Conservation (phyloP, 176 grass and related monocot species). For the Echinochloa phyllopogon region DNA sequence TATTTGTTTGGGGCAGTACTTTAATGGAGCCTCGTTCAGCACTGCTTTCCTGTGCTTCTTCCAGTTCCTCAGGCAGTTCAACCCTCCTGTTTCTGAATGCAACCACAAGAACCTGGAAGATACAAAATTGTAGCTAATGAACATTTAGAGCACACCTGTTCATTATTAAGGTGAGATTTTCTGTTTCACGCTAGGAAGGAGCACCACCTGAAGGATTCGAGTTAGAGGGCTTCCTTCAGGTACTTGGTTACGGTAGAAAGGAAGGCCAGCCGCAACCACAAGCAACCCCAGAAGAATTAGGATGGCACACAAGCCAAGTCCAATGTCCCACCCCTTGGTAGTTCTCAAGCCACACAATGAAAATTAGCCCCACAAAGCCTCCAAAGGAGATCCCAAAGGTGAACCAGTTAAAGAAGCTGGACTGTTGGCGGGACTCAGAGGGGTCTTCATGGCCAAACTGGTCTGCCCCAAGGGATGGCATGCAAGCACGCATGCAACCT, state of each 20-base stretch:
- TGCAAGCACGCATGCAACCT: slow-evolving; percentile 54
- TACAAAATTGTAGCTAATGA: background rate
- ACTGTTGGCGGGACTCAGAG: slow-evolving; percentile 42
- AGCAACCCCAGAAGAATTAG: slow-evolving; percentile 55
- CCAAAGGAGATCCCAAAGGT: slow-evolving; percentile 62
- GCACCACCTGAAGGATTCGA: slow-evolving; percentile 55
- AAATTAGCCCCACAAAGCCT: slow-evolving; percentile 54
- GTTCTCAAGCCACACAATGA: slow-evolving; percentile 70
- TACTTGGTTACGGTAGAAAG: slow-evolving; percentile 64
- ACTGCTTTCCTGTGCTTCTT: slow-evolving; percentile 34
- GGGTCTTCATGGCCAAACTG: slow-evolving; percentile 67
- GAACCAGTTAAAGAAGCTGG: slow-evolving; percentile 71
- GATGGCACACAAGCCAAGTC: slow-evolving; percentile 47
- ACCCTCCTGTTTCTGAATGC: slow-evolving; percentile 70
- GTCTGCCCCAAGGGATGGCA: slow-evolving; percentile 66
- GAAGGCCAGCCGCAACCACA: slow-evolving; percentile 39
- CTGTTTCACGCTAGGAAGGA: background rate
- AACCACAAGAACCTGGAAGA: slow-evolving; percentile 68
- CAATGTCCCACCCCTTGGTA: slow-evolving; percentile 65
- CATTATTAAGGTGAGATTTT: background rate
- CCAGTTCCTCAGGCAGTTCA: slow-evolving; percentile 43
- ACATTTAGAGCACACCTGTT: background rate
- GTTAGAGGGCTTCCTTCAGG: slow-evolving; percentile 60
- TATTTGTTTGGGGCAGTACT: slow-evolving; percentile 15
- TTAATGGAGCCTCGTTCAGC: slow-evolving; percentile 18